Evolutionary conservation across 768 basidiomycete genomes (phyloP), one percentile per base, ranked within the genome.

Genomic region (Cantharellus anzutake): DNA sequence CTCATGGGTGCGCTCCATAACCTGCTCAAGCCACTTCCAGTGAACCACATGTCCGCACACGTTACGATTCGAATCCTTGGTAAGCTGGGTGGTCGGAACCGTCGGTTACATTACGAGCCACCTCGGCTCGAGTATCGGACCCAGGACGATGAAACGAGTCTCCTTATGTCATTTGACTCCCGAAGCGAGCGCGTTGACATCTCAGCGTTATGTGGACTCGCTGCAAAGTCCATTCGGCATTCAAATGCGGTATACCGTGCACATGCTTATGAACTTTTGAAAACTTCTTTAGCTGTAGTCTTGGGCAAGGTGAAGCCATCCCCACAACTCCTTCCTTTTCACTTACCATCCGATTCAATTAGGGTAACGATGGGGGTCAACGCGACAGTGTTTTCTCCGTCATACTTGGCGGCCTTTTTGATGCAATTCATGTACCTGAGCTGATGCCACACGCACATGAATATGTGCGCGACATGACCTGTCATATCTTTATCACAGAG

Each of bases 31-130:
- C 96, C 96, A 0, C 71, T 90, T 5, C 96, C 96, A 3, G 81
- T 82, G 4, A 86, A 82, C 64, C 90, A 94, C 67, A 81, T 83
- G 61, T 88, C 91, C 59, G 83, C 96, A 0, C 90, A 97, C 69
- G 90, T 88, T 11, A 93, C 94, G 1, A 87, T 96, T 65, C 84
- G 96, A 35, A 97, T 99, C 60, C 74, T 99, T 2, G 96, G 96
- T 50, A 99, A 98, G 71, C 73, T 99, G 3, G 96, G 96, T 4
- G 96, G 96, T 1, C 75, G 96, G 56, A 99, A 98, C 70, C 78
- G 96, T 37, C 80, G 86, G 44, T 75, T 97, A 61, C 73, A 96
- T 60, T 80, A 83, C 60, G 84, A 85, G 63, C 86, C 92, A 56
- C 85, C 88, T 0, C 69, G 78, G 29, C 72, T 99, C 57, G 76